Base-by-base conservation (phyloP, 1,284 basidiomycete species). In the Xerocomus minutiporus region DNA sequence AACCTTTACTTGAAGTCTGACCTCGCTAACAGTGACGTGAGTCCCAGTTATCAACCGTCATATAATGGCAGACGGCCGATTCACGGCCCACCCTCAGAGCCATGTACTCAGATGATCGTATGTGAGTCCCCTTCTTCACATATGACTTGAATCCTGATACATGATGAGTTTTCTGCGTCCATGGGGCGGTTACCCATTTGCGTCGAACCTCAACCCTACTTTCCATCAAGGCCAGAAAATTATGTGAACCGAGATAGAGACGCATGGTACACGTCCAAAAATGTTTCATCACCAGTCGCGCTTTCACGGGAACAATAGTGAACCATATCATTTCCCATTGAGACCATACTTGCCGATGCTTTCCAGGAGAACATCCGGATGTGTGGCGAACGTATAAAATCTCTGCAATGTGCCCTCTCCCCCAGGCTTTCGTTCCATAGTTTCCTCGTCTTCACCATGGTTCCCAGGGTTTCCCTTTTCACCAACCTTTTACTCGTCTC, bases 381-480 rank as follows among this genome's bases (percentile, higher is more conserved):
- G 17, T 8, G 12, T 45, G 12, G 25, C 28, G 13, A 43, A 40
- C 20, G n/a, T 54, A 62, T 61, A 61, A 59, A 63, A 26, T 34
- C 5, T 17, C 20, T 2, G 20, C 20, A 20, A 20, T 20, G 20
- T 20, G 2, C 20, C 25, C 25, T 25, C 6, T 25, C 25, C 25
- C 25, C 25, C 25, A 25, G 25, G 25, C 25, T 34, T 34, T 13
- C 32, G 12, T 34, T 34, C 8, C 31, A 31, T 13, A 34, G 32
- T 34, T 34, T 34, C 35, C 32, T 5, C n/a, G 23, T 38, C 3
- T 36, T 8, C 29, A 8, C 13, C 15, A 36, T 36, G 35, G n/a
- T 17, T 36, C 8, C 35, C 35, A 17, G 7, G 35, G 15, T 36
- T 17, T n/a, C 35, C 35, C n/a, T 17, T n/a, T 23, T 39, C 38